Evolutionary conservation across 2,329 filamentous ascomycete genomes (phyloP), one percentile per base, ranked within the genome.

Genomic region (Laburnicola sp.): DNA sequence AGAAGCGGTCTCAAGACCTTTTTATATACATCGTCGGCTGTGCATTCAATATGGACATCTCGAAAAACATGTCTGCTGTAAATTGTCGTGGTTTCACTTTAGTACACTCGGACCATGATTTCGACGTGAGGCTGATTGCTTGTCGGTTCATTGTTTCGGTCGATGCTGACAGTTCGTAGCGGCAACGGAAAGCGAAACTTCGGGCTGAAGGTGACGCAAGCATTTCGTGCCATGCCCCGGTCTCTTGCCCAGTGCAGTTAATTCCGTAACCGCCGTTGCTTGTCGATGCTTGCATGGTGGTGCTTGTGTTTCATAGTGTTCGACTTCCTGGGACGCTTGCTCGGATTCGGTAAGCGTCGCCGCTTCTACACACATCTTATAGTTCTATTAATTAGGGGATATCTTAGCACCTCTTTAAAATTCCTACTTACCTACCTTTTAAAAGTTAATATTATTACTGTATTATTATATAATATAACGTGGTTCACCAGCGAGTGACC

Each of bases 261-360:
- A 36, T 22, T 8, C 16, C 37, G 2, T 28, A 28, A 32, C 42
- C n/a, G 11, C 42, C 23, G 25, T 36, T 44, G 42, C 32, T 37
- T 45, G 32, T 22, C 10, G 31, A 28, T 36, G 21, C 32, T 36
- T 9, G 11, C 38, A 26, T 41, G 38, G 31, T 28, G 7, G n/a
- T 21, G n/a, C 32, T 32, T 45, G 31, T 37, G 42, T 45, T n/a
- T n/a, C n/a, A n/a, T n/a, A n/a, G n/a, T n/a, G n/a, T 37, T 45
- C 42, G 42, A n/a, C 31, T 27, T 37, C 31, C 42, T 45, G 42
- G 42, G 31, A 32, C 42, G 8, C 42, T 36, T 45, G 32, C 11
- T 22, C 32, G 6, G 6, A 4, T 28, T 45, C 25, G 32, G 23
- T 25, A 45, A 45, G 31, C 23, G 42, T n/a, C 42, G 21, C 39